Evolutionary conservation across 441 rosid species (phyloP), one percentile per base, ranked within the genome.

Genomic region (Kokia cookei): DNA sequence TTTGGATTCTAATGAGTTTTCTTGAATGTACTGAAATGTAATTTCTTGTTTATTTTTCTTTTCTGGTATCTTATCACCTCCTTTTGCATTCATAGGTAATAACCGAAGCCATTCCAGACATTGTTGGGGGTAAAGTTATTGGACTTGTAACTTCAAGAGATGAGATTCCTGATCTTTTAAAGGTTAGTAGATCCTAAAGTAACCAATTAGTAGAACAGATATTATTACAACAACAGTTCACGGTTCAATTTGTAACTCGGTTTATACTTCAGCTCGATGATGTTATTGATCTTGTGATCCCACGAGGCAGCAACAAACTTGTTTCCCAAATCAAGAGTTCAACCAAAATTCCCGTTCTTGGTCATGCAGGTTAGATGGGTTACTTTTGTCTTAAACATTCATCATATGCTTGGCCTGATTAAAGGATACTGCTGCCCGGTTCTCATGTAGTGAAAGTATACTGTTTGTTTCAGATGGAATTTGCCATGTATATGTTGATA

Each of bases 261-360:
- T 67, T 73, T 73, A n/a, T 86, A 66, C 73, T 74, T 70, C 92
- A 96, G 99, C 97, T 93, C 72, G 99, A 96, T 85, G 98, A 96
- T 76, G 98, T 92, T 63, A 93, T 96, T 76, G 99, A 96, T 84
- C 99, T 96, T 76, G 98, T 96, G 80, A 96, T 96, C 79, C 97
- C 99, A 77, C 91, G 99, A 86, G 99, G 99, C 82, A 93, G 98
- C 90, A 96, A 91, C 79, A 91, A 86, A 76, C 97, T 96, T 77
- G 98, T 96, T 80, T 86, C 98, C 78, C 90, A 91, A 81, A 93
- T 96, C 63, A 96, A 93, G 81, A 88, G 82, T 75, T 90, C 98
- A 51, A 96, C 99, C 32, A 96, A 92, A 82, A 96, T 96, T 77
- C 98, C 99, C 54, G 99, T 96, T 78, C 88, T 96, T 59, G 98